Conservation (phyloP, 1,139 yeast species). For the Lizanozyma gosingica region DNA sequence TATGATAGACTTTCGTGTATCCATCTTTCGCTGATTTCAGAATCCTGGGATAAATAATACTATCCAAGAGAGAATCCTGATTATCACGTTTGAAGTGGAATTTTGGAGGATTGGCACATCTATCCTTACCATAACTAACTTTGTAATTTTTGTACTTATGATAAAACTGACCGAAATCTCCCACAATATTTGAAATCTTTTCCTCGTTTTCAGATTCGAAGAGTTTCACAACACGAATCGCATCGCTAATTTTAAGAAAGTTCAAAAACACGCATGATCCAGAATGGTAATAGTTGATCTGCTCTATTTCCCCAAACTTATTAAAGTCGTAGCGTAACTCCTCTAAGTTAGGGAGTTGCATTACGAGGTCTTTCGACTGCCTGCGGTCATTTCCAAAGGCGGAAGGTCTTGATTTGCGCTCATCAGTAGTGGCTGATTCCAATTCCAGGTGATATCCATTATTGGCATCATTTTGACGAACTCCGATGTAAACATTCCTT, state of each 20-base stretch:
- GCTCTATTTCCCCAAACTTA: conserved; percentile 36
- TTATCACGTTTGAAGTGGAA: conserved; percentile 29
- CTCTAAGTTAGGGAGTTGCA: conserved; percentile 16
- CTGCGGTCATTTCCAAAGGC: too few relatives aligned
- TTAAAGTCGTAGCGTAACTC: conserved; percentile 30
- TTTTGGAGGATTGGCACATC: conserved; percentile 82
- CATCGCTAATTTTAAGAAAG: conserved; percentile 32
- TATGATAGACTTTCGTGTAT: not conserved
- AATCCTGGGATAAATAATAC: not conserved
- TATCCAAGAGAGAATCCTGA: not conserved
- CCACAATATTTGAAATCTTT: conserved; percentile 12
- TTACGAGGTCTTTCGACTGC: not conserved
- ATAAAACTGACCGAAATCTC: conserved; percentile 18
- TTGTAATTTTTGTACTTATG: conserved; percentile 53
- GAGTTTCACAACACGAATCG: conserved; percentile 25
- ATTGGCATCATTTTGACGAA: conserved; percentile 5
- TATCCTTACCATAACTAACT: conserved; percentile 80
- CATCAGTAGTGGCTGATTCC: not conserved
- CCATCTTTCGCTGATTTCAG: not conserved
- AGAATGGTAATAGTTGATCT: conserved; percentile 37
- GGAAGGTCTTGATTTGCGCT: too few relatives aligned
- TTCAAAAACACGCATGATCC: conserved; percentile 40
- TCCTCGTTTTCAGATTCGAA: conserved; percentile 18
- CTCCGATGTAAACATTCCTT: conserved; percentile 39
- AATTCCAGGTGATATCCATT: not conserved